phyloP scores from a whole-genome alignment of 768 basidiomycete genomes.

The Hysterangium stoloniferum region DNA sequence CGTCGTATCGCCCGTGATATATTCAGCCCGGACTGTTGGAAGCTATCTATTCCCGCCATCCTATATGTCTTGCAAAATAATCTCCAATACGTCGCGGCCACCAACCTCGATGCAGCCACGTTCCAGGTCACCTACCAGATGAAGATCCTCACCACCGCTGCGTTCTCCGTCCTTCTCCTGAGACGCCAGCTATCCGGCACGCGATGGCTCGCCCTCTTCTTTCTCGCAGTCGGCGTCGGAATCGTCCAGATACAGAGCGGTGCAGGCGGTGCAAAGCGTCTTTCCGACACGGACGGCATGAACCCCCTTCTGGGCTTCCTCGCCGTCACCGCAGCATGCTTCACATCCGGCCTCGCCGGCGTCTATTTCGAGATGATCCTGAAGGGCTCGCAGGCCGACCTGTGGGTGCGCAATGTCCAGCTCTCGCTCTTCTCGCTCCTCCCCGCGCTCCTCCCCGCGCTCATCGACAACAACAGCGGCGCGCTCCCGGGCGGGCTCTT shows the following conservation, averaged over 20 bases:
- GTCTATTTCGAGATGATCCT: constrained; percentile 46
- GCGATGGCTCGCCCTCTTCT: constrained; percentile 35
- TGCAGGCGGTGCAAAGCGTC: neutral
- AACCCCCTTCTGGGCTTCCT: constrained; percentile 35
- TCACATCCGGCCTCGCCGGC: constrained; percentile 43
- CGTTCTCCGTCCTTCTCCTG: constrained; percentile 32
- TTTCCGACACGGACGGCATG: constrained; percentile 25
- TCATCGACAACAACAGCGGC: constrained; percentile 21
- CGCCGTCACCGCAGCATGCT: constrained; percentile 39
- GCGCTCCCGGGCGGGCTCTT: constrained; percentile 24
- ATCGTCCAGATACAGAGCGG: constrained; percentile 39
- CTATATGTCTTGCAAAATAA: constrained; percentile 42
- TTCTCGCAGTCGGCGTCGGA: constrained; percentile 35
- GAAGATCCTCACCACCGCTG: constrained; percentile 40
- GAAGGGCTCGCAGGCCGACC: constrained; percentile 37
- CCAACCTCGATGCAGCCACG: constrained; percentile 43
- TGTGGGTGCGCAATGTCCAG: constrained; percentile 45
- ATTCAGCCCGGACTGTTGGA: constrained; percentile 41
- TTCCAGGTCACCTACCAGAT: constrained; percentile 44
- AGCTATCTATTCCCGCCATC: constrained; percentile 44
- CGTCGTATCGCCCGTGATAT: constrained; percentile 22
- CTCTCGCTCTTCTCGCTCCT: constrained; percentile 40
- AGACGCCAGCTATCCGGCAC: constrained; percentile 24
- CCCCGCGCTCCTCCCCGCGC: constrained; percentile 35
- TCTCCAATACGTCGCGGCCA: constrained; percentile 44